Evolutionary conservation across 2,329 filamentous ascomycete genomes (phyloP).

Genomic region (Penicillium vulpinum): DNA sequence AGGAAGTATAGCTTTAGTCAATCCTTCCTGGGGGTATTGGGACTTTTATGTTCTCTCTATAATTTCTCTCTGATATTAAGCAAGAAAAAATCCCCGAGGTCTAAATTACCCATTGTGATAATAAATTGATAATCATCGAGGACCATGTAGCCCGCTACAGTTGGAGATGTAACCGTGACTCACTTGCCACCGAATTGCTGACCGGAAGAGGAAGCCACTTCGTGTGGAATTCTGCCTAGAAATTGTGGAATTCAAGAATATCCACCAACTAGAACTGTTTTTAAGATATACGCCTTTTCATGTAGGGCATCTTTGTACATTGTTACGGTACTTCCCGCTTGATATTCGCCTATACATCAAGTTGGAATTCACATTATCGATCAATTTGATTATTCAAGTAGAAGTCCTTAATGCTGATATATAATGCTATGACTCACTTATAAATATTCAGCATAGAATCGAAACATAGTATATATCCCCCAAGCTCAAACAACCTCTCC

Average conservation of each 20-base stretch:
- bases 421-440: not conserved
- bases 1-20: not conserved
- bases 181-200: not conserved
- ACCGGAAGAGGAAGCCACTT: not conserved
- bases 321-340: not conserved
- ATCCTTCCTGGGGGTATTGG: not conserved
- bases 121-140: not conserved
- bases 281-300: not conserved
- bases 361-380: not conserved
- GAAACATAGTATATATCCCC: not conserved
- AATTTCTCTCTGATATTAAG: not conserved
- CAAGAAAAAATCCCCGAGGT: not conserved
- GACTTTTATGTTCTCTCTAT: not conserved
- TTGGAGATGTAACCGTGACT: not conserved
- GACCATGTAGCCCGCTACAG: too few species aligned
- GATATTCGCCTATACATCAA: not conserved
- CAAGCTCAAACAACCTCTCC: not conserved
- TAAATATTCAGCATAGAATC: not conserved
- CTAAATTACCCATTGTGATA: not conserved
- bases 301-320: not conserved
- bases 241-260: not conserved
- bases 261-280: not conserved
- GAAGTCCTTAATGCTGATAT: not conserved
- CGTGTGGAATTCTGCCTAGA: too few species aligned
- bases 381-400: not conserved